These are phyloP conservation scores for Xanthoconium stramineum DNA, from an alignment of 768 basidiomycete genomes.

Conservation along the genomic window DNA sequence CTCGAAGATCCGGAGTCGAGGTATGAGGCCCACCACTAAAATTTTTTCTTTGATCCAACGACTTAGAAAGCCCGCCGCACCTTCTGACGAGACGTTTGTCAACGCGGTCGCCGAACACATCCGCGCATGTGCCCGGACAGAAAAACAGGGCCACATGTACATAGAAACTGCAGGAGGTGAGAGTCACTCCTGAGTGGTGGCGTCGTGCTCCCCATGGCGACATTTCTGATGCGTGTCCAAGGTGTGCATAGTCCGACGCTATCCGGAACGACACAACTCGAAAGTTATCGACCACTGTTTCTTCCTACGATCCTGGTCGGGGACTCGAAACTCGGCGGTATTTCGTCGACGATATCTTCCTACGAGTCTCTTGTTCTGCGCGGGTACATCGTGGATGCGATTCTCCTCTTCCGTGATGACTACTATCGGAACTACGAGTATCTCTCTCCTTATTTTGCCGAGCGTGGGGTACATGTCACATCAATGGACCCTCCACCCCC, in stretches of 20 bases:
- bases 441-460: conserved; percentile 72
- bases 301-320: conserved; percentile 87
- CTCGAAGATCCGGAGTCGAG: conserved; percentile 27
- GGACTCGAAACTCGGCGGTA: conserved; percentile 88
- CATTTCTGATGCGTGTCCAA: conserved; percentile 30
- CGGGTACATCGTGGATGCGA: conserved; percentile 83
- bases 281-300: conserved; percentile 81
- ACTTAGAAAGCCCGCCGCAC: conserved; percentile 30
- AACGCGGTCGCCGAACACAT: conserved; percentile 63
- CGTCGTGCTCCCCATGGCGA: neutral
- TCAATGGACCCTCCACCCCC: conserved; percentile 60
- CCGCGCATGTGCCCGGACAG: conserved; percentile 43
- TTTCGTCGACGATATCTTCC: conserved; percentile 87
- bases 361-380: conserved; percentile 90
- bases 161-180: conserved; percentile 96
- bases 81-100: conserved; percentile 66
- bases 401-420: conserved; percentile 79
- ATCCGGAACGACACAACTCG: conserved; percentile 78
- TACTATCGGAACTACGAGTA: conserved; percentile 91
- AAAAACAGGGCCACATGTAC: conserved; percentile 57
- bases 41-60: neutral
- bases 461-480: conserved; percentile 57
- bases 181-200: conserved; percentile 24
- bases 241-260: conserved; percentile 91
- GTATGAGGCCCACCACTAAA: conserved; percentile 21